These are phyloP conservation scores for Solanum arcanum DNA, from an alignment of 257 asterid species.

Conservation along the genomic window DNA sequence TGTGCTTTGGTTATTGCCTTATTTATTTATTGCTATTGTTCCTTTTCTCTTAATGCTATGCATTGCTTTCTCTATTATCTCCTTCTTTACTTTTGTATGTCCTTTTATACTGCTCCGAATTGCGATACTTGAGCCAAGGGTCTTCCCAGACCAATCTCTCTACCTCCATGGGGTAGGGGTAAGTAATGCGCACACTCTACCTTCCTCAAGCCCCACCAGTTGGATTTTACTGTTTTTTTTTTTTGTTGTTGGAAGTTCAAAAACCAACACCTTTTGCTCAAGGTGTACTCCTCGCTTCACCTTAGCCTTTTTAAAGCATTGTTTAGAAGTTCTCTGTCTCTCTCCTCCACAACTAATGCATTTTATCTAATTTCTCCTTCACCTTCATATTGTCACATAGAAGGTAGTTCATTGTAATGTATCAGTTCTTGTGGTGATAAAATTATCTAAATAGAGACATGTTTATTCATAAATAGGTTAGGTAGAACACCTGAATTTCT, in stretches of 20 bases:
- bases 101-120: not conserved
- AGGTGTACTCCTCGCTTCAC: not conserved
- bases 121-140: not conserved
- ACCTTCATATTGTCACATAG: not conserved
- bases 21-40: not conserved
- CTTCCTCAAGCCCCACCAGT: not conserved
- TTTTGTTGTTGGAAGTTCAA: not conserved
- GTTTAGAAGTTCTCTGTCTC: not conserved
- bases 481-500: constrained; percentile 72
- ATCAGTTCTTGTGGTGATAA: not conserved
- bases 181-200: not conserved
- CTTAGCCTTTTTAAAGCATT: not conserved
- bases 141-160: not conserved
- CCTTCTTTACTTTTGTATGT: not conserved
- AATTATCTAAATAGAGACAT: not conserved
- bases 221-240: not conserved
- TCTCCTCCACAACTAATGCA: not conserved
- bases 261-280: not conserved
- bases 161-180: not conserved
- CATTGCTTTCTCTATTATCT: not conserved
- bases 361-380: not conserved
- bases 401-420: not conserved
- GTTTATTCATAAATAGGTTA: constrained; percentile 43
- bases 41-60: not conserved
- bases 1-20: not conserved